phyloP scores from a whole-genome alignment of 1,284 basidiomycete species.

The Filobasidium uniguttulatum region DNA sequence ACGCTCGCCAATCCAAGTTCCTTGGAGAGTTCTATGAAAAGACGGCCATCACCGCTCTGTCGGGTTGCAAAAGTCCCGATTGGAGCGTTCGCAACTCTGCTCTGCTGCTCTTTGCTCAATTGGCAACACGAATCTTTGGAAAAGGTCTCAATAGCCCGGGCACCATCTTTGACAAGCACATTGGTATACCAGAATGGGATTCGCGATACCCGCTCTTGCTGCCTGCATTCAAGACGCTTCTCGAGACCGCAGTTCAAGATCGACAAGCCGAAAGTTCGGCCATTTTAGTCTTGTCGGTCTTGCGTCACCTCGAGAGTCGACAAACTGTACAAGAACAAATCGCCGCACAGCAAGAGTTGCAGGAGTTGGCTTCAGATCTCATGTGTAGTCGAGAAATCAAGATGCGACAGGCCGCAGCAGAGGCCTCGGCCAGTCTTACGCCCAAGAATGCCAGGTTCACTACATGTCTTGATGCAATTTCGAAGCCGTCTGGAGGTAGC shows the following conservation, averaged over 20 bases:
- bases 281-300: slow-evolving; percentile 4
- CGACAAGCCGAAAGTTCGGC: slow-evolving; percentile 1
- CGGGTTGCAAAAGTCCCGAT: slow-evolving; percentile 29
- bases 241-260: not conserved
- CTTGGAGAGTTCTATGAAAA: slow-evolving; percentile 28
- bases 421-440: slow-evolving; percentile 28
- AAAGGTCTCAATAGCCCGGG: slow-evolving; percentile 17
- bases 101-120: slow-evolving; percentile 32
- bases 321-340: not conserved
- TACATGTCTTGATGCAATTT: slow-evolving; percentile 7
- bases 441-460: slow-evolving; percentile 1
- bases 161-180: not conserved
- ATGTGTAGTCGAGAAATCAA: slow-evolving; percentile 16
- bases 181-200: slow-evolving; percentile 6
- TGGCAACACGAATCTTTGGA: slow-evolving; percentile 26
- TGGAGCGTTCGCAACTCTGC: slow-evolving; percentile 37
- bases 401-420: slow-evolving; percentile 28
- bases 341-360: slow-evolving; percentile 20
- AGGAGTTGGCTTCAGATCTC: not conserved
- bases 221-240: not conserved
- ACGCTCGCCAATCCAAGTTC: slow-evolving; percentile 27
- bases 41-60: slow-evolving; percentile 28
- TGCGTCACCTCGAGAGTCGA: slow-evolving; percentile 6
- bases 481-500: slow-evolving; percentile 5
- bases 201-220: slow-evolving; percentile 5